These are phyloP conservation scores for Annulohypoxylon stygium DNA, from an alignment of 495 filamentous ascomycete genomes.

Conservation along the genomic window DNA sequence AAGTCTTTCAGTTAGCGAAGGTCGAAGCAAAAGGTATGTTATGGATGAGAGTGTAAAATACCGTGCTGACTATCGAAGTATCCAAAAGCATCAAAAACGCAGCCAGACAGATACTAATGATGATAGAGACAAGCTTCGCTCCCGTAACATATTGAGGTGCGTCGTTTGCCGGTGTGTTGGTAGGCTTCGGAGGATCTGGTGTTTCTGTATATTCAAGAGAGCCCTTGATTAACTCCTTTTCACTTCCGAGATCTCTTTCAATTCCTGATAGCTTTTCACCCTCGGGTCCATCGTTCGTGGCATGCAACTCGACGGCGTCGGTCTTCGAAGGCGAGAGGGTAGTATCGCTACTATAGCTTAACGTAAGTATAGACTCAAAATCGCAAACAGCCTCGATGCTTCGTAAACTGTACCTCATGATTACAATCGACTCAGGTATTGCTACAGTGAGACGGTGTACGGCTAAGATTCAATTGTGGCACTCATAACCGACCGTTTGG, in stretches of 20 bases:
- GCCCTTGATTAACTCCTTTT: conserved; percentile 3
- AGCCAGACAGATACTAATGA: conserved; percentile 52
- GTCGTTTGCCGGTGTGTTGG: background rate
- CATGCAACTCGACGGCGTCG: conserved; percentile 10
- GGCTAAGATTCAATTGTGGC: background rate
- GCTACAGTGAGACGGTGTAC: background rate
- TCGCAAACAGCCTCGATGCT: background rate
- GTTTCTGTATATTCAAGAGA: conserved; percentile 5
- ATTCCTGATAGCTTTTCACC: conserved; percentile 3
- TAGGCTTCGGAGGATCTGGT: background rate
- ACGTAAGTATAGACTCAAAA: background rate
- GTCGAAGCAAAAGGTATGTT: background rate
- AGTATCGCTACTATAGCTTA: background rate
- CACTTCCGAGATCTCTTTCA: conserved; percentile 17
- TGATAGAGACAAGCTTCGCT: conserved; percentile 19
- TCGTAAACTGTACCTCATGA: background rate
- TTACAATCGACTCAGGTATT: background rate
- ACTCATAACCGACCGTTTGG: background rate
- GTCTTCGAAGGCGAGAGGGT: background rate
- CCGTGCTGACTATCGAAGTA: conserved; percentile 61
- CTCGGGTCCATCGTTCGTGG: background rate
- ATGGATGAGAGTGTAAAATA: conserved; percentile 1
- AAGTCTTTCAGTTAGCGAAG: background rate
- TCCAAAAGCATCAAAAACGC: conserved; percentile 65
- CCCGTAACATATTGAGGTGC: conserved; percentile 32